A percentile compares a stretch with the other conserved stretches of the same genome.
Conservation (phyloP, 2,329 filamentous ascomycete species). For the Arthroderma sp. region DNA sequence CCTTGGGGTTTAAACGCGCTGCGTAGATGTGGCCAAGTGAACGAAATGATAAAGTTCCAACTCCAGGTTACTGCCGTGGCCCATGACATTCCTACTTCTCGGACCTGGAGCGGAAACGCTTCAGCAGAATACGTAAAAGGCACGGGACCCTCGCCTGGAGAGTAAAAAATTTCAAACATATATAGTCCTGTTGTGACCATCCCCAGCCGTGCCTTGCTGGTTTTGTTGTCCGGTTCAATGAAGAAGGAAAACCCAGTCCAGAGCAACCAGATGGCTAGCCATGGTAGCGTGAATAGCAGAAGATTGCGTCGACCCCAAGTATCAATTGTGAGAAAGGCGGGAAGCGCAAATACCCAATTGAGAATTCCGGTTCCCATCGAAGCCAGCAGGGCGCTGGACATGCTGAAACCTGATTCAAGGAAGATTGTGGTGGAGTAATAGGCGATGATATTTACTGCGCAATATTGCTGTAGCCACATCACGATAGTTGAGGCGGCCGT, state of each 20-base stretch:
- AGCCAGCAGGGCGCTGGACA: conserved; percentile 41
- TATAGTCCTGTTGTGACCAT: conserved; percentile 32
- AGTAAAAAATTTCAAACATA: conserved; percentile 41
- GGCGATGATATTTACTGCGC: conserved; percentile 42
- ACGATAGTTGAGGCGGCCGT: conserved; percentile 44
- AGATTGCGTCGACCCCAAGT: conserved; percentile 52
- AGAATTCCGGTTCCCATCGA: conserved; percentile 53
- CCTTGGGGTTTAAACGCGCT: conserved; percentile 38
- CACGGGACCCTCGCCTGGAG: conserved; percentile 46
- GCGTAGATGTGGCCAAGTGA: conserved; percentile 40
- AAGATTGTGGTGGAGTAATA: conserved; percentile 53
- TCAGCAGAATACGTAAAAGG: conserved; percentile 55
- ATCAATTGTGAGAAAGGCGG: conserved; percentile 53
- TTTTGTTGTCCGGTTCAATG: conserved; percentile 24
- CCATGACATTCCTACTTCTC: conserved; percentile 49
- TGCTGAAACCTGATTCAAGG: conserved; percentile 38
- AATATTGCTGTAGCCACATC: conserved; percentile 52
- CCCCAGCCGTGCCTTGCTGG: conserved; percentile 23
- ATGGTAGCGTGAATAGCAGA: conserved; percentile 48
- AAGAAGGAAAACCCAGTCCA: conserved; percentile 41
- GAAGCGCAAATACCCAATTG: conserved; percentile 53
- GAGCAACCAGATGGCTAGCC: conserved; percentile 40
- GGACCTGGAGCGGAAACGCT: conserved; percentile 48
- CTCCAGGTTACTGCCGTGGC: conserved; percentile 44
- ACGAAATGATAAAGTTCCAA: conserved; percentile 42